Evolutionary conservation across 805 yeast genomes (phyloP).

Genomic region (Barnettozyma populi): DNA sequence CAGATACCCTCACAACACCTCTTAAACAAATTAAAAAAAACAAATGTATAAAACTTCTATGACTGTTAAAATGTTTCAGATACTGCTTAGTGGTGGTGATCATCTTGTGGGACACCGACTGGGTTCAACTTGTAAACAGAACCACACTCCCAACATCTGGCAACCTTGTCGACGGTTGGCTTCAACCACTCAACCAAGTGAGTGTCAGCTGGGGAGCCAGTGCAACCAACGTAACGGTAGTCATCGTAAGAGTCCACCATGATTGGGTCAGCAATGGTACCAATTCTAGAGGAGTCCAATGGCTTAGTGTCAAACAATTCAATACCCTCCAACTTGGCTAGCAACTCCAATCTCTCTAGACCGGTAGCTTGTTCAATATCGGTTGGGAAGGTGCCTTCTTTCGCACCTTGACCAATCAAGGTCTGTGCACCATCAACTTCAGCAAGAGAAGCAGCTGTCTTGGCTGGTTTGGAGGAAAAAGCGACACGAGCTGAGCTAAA

Average conservation of each 20-base stretch:
- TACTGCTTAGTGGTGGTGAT: slow-evolving; percentile 28
- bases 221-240: slow-evolving; percentile 94
- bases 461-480: slow-evolving; percentile 25
- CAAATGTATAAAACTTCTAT: slow-evolving; percentile 1
- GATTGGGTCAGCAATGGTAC: slow-evolving; percentile 88
- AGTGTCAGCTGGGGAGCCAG: slow-evolving; percentile 91
- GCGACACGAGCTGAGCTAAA: slow-evolving; percentile 28
- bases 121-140: slow-evolving; percentile 85
- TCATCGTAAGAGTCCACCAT: slow-evolving; percentile 86
- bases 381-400: slow-evolving; percentile 80
- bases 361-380: slow-evolving; percentile 97
- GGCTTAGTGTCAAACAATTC: slow-evolving; percentile 89
- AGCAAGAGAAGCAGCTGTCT: slow-evolving; percentile 61
- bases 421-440: slow-evolving; percentile 77
- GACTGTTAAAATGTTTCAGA: background rate
- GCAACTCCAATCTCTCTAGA: slow-evolving; percentile 90
- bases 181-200: slow-evolving; percentile 90
- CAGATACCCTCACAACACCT: background rate
- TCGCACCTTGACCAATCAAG: slow-evolving; percentile 89
- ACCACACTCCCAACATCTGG: slow-evolving; percentile 99
- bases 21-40: slow-evolving; percentile 4
- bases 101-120: slow-evolving; percentile 73
- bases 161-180: slow-evolving; percentile 75
- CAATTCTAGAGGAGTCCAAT: slow-evolving; percentile 80
- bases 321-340: slow-evolving; percentile 93